A percentile compares a stretch with the other conserved stretches of the same genome.
These are phyloP conservation scores for Nemania sp. DNA, from an alignment of 2,329 filamentous ascomycete species.

Conservation along the genomic window DNA sequence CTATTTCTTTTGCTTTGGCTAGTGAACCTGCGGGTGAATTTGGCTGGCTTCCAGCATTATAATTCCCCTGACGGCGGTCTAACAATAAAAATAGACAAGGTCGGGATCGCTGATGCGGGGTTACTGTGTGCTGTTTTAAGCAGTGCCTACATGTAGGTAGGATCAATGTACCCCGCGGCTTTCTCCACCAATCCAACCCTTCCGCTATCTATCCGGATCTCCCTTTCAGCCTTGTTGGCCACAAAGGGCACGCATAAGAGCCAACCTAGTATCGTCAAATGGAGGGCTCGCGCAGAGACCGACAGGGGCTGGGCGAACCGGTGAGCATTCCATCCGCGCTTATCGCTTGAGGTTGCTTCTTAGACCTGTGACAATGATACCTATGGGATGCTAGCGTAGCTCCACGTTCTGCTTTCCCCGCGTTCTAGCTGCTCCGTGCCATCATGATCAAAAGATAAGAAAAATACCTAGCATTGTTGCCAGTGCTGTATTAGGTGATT, in stretches of 20 bases:
- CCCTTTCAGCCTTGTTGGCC: slow-evolving; percentile 16
- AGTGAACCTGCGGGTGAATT: too few species aligned
- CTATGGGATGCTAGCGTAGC: not conserved
- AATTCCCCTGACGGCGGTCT: too few species aligned
- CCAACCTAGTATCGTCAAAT: too few species aligned
- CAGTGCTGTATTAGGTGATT: not conserved
- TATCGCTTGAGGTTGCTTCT: slow-evolving; percentile 2
- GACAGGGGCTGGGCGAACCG: slow-evolving; percentile 2
- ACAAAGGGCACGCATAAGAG: not conserved
- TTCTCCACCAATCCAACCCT: slow-evolving; percentile 17
- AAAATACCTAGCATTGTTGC: not conserved
- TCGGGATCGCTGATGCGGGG: slow-evolving; percentile 10
- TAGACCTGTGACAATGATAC: not conserved
- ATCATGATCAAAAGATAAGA: slow-evolving; percentile 6
- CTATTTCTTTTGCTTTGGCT: not conserved
- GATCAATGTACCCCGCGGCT: slow-evolving; percentile 23
- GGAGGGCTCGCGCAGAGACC: not conserved
- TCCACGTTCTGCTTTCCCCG: slow-evolving; percentile 3
- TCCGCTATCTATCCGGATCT: slow-evolving; percentile 1
- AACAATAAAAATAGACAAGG: not conserved
- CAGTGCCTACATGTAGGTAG: not conserved
- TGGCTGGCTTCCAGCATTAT: too few species aligned
- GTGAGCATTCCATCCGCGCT: slow-evolving; percentile 10
- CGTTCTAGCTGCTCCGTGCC: slow-evolving; percentile 1
- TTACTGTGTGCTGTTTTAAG: not conserved